A percentile compares a stretch with the other conserved stretches of the same genome.
Evolutionary conservation across 768 basidiomycete genomes (phyloP).

Genomic region (Hydnum rufescens): DNA sequence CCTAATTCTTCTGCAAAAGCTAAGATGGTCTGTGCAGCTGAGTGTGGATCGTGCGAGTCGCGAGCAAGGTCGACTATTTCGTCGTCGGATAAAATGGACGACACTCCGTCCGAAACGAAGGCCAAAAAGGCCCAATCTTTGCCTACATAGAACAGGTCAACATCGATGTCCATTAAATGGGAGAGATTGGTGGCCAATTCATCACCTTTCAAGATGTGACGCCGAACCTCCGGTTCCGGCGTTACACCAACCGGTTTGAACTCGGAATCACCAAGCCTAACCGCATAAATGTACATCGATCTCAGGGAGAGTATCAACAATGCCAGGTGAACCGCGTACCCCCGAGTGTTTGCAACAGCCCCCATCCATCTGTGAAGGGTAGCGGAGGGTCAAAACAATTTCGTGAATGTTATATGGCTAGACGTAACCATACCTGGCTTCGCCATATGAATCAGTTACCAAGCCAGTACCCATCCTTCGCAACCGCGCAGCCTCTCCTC

Average conservation of each 20-base stretch:
- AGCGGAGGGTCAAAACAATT: no score
- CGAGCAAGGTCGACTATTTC: constrained; percentile 86
- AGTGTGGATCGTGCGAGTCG: constrained; percentile 44
- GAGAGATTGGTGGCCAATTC: no score
- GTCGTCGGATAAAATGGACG: constrained; percentile 77
- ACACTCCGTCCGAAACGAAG: constrained; percentile 84
- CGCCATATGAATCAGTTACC: constrained; percentile 88
- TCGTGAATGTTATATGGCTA: no score
- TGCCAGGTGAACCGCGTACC: no score
- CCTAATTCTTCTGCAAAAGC: constrained; percentile 74
- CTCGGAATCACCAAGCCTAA: constrained; percentile 69
- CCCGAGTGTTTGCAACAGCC: constrained; percentile 75
- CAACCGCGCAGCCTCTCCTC: constrained; percentile 64
- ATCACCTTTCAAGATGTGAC: constrained; percentile 59
- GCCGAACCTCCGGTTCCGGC: constrained; percentile 74
- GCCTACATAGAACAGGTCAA: constrained; percentile 27
- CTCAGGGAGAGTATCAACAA: no score
- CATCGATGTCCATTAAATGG: constrained; percentile 1
- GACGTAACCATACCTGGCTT: constrained; percentile 37
- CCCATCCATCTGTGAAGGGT: constrained; percentile 66
- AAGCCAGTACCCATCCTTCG: constrained; percentile 74
- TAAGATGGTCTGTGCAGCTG: constrained; percentile 67
- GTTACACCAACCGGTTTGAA: constrained; percentile 86
- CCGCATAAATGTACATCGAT: neutral
- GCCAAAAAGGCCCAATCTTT: constrained; percentile 71